A percentile compares a stretch with the other conserved stretches of the same genome.
Conservation (phyloP, 257 asterid species). For the Solanum chmielewskii region DNA sequence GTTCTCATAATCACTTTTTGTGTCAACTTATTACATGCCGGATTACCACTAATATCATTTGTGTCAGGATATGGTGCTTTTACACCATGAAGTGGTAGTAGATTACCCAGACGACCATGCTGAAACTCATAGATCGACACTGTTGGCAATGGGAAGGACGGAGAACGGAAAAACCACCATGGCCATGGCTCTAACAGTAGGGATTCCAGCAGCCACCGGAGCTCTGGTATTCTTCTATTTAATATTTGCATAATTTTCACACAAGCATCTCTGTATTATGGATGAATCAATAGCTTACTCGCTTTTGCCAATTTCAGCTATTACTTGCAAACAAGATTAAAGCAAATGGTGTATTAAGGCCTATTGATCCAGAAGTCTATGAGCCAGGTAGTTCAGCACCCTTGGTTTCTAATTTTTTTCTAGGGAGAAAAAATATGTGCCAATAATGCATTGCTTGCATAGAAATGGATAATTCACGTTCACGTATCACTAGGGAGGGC, state of each 20-base stretch:
- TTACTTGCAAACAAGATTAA: conserved; percentile 47
- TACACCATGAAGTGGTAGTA: conserved; percentile 86
- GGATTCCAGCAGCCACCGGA: conserved; percentile 92
- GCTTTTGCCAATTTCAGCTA: conserved; percentile 31
- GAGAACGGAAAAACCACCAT: conserved; percentile 38
- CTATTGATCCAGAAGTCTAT: conserved; percentile 65
- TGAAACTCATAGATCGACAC: conserved; percentile 60
- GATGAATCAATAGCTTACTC: background rate
- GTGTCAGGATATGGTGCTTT: conserved; percentile 78
- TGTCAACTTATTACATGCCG: background rate
- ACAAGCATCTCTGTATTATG: background rate
- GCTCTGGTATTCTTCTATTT: conserved; percentile 49
- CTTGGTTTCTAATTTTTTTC: background rate
- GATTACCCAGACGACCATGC: conserved; percentile 48
- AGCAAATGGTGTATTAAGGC: conserved; percentile 66
- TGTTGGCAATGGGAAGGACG: conserved; percentile 66
- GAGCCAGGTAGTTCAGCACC: conserved; percentile 46
- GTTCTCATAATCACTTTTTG: background rate
- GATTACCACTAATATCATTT: background rate
- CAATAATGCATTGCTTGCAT: background rate
- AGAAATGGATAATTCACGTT: background rate
- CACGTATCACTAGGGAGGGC: background rate
- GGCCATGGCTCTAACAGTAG: conserved; percentile 92
- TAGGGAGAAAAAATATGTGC: background rate
- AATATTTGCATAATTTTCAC: background rate